Evolutionary conservation across 139 green algal species (phyloP), one percentile per base, ranked within the genome.

Genomic region (Astrephomene gubernaculifera): DNA sequence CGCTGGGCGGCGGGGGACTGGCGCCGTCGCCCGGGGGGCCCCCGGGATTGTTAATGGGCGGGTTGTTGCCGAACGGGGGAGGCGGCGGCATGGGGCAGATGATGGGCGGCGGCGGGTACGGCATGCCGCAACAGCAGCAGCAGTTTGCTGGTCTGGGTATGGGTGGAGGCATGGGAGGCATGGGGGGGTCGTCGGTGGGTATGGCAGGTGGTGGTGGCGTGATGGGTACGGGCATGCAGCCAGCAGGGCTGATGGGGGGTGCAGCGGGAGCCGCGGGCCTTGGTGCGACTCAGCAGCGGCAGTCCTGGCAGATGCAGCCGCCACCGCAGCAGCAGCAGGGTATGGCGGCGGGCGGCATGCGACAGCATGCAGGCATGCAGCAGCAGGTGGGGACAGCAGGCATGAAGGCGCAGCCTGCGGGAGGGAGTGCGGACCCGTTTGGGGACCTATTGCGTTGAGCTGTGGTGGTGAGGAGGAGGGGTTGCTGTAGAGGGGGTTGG

Each of bases 361-460:
- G 14, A 17, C 49, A 57, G 12, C 49, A 12, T 25, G 49, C 49
- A 57, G 49, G 14, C 12, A 12, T 24, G 38, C 68, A 67, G 31
- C 49, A 67, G 49, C 31, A 35, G 33, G 9, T 49, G 49, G 33
- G 35, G 49, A 33, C 72, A 49, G 29, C 33, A 7, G 71, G 71
- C 1, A 44, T 81, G 35, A 10, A 38, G 38, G 9, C 21, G 49
- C 54, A 61, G 52, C 53, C 60, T 41, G 21, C 70, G 8, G 60
- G 38, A 33, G 67, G 33, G 49, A 25, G 21, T 21, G n/a, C 82
- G 22, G 82, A 87, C 41, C 82, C 82, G 2, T 87, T 87, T 35
- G 69, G n/a, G 31, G 82, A 87, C 33, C 33, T 87, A 31, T 27
- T 87, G 39, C 61, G 82, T 2, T 86, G 54, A 81, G 36, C 22